Evolutionary conservation across 2,329 filamentous ascomycete genomes (phyloP), one percentile per base, ranked within the genome.

Genomic region (Elsinoe ampelina): DNA sequence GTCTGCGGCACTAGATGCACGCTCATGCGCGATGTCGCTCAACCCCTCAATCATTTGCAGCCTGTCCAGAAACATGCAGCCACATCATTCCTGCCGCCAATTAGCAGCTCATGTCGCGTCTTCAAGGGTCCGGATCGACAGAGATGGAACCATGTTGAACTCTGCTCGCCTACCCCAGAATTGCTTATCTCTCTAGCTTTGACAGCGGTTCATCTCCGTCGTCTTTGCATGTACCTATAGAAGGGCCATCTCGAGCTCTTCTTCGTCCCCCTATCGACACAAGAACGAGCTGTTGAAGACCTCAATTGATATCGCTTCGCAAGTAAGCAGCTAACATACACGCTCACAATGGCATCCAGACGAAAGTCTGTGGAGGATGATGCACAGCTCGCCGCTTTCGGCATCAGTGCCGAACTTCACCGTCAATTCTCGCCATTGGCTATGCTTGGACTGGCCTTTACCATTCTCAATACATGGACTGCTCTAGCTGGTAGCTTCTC

Each of bases 391-490:
- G 77, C 77, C n/a, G 71, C 74, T 38, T 66, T 84, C 61, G 82
- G 82, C 58, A 76, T 82, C 65, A 77, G 77, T 68, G 75, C 78
- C 51, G 80, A 83, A 63, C 68, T 84, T 54, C 73, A 80, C 62
- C 73, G 81, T 22, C 78, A 82, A 61, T 83, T 82, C 67, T 79
- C 75, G 2, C 73, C 77, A 34, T 63, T 83, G 55, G 78, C 80
- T 22, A 83, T 84, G 80, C 71, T 83, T 38, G 80, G 80, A 13
- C 71, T 83, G 58, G 81, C 80, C 4, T 84, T 83, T 65, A 80
- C 81, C 11, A 83, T 83, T 61, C 66, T 84, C 47, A 84, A 84
- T 64, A 81, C 80, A 13, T 84, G 81, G 81, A 83, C 80, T 2
- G 80, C 81, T 13, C 70, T 83, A 6, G 79, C 79, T 2, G 75